Base-by-base conservation (phyloP, 768 basidiomycete genomes). In the Phlebiopsis gigantea region DNA sequence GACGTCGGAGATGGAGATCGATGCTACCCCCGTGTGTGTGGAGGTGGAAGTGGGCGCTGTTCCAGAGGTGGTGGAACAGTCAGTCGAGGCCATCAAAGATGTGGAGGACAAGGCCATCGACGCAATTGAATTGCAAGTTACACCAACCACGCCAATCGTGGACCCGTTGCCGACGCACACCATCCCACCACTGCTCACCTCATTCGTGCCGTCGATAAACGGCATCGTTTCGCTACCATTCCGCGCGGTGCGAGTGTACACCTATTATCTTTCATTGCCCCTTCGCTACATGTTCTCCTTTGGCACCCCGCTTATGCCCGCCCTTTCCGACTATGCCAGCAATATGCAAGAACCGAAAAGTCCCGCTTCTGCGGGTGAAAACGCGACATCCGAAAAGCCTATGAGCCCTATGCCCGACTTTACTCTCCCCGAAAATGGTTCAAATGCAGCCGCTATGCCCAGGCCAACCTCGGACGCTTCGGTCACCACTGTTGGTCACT, bases 1-100 rank as follows among this genome's bases (percentile, higher is more conserved):
- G 51, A 62, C 67, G 5, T 63, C 62, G 19, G 77, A 76, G 25
- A 71, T 73, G 21, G 77, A 73, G 25, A 71, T 85, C 54, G 83
- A 84, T 58, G 84, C 84, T 5, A 73, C 72, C 17, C 84, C 84
- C 4, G 65, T 66, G 24, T 72, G 74, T 24, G 67, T 71, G 14
- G 79, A 79, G 31, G 71, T 66, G 17, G 74, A 66, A n/a, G 73
- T 84, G 31, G 77, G 80, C 39, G 79, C 79, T 34, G 72, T 71
- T 10, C 71, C 72, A 1, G 58, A 67, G 34, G 57, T 70, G 21
- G 49, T 53, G 34, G 74, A 79, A 31, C 63, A 66, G 51, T 65
- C 69, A 17, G 55, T 73, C 48, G 66, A 66, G 22, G 69, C 67
- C 5, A 54, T 55, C 41, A 67, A 69, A 10, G 30, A 52, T 14